Conservation (phyloP, 108 stramenopile species). For the Nitzschia sp. region DNA sequence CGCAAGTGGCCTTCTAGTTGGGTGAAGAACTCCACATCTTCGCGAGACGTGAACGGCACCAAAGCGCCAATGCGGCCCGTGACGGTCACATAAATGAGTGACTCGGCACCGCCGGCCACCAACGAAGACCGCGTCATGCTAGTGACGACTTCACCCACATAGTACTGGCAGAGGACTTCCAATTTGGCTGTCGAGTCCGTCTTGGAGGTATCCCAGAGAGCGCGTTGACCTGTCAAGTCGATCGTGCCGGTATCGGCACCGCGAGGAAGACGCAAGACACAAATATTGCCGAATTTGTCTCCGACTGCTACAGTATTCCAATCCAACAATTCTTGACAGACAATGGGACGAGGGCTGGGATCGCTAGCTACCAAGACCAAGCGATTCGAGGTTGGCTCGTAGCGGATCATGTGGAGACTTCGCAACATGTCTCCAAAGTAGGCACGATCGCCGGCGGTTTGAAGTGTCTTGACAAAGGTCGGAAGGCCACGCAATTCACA, state of each 20-base stretch:
- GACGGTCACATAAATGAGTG: slow-evolving; percentile 91
- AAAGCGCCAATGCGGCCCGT: slow-evolving; percentile 93
- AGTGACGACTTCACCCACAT: slow-evolving; percentile 95
- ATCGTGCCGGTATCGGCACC: slow-evolving; percentile 76
- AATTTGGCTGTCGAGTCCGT: slow-evolving; percentile 81
- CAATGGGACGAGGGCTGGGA: slow-evolving; percentile 81
- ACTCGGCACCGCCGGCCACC: slow-evolving; percentile 88
- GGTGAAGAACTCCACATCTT: slow-evolving; percentile 95
- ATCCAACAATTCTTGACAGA: slow-evolving; percentile 90
- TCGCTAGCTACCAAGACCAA: slow-evolving; percentile 93
- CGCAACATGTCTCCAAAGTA: slow-evolving; percentile 92
- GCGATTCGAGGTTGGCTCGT: slow-evolving; percentile 79
- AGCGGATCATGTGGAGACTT: slow-evolving; percentile 90
- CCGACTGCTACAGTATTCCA: slow-evolving; percentile 96
- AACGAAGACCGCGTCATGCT: slow-evolving; percentile 88
- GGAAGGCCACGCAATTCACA: slow-evolving; percentile 90
- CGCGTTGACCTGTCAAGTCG: slow-evolving; percentile 75
- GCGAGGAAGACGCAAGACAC: slow-evolving; percentile 85
- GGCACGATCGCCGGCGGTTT: slow-evolving; percentile 87
- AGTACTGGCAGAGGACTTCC: slow-evolving; percentile 81
- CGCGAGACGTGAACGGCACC: slow-evolving; percentile 90
- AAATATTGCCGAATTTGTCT: slow-evolving; percentile 97
- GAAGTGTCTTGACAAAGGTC: slow-evolving; percentile 85
- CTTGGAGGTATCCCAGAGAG: slow-evolving; percentile 71
- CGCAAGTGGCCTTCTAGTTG: slow-evolving; percentile 91